A percentile compares a stretch with the other conserved stretches of the same genome.
phyloP scores from a whole-genome alignment of 208 protist genomes.

The Lotmaria passim region DNA sequence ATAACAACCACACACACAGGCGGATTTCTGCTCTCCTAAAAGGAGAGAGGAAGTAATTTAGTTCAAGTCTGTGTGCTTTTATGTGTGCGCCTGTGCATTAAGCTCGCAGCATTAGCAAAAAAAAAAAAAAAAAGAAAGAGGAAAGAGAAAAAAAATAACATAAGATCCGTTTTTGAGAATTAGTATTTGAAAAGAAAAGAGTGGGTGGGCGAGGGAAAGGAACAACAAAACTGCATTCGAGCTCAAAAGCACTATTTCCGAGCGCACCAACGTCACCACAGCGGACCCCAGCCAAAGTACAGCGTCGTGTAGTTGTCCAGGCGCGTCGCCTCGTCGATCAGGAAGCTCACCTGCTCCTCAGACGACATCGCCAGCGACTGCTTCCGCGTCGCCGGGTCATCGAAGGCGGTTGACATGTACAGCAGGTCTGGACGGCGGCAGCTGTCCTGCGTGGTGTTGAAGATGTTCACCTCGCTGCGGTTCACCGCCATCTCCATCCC shows the following conservation, averaged over 20 bases:
- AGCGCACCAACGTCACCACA: conserved; percentile 60
- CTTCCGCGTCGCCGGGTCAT: conserved; percentile 66
- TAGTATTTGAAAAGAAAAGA: neutral
- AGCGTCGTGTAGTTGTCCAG: conserved; percentile 89
- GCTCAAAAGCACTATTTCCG: too few relatives aligned
- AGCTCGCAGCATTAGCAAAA: too few relatives aligned
- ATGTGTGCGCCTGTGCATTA: too few relatives aligned
- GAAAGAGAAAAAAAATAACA: conserved; percentile 9
- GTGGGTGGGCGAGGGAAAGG: neutral
- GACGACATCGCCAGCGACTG: conserved; percentile 57
- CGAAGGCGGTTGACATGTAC: conserved; percentile 91
- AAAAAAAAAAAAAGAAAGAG: conserved; percentile 14
- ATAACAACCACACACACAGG: neutral
- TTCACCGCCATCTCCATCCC: conserved; percentile 96
- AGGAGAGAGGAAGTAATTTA: neutral
- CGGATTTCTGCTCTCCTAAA: too few relatives aligned
- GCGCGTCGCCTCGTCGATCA: conserved; percentile 88
- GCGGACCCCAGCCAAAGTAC: conserved; percentile 93
- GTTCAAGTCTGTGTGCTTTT: too few relatives aligned
- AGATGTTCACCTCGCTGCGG: conserved; percentile 63
- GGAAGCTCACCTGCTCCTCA: conserved; percentile 82
- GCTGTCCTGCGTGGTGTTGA: conserved; percentile 83
- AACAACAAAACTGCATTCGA: neutral
- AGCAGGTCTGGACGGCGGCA: conserved; percentile 78
- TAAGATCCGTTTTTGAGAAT: too few relatives aligned